phyloP scores from a whole-genome alignment of 129 eudicot species.

The Deinandra increscens region DNA sequence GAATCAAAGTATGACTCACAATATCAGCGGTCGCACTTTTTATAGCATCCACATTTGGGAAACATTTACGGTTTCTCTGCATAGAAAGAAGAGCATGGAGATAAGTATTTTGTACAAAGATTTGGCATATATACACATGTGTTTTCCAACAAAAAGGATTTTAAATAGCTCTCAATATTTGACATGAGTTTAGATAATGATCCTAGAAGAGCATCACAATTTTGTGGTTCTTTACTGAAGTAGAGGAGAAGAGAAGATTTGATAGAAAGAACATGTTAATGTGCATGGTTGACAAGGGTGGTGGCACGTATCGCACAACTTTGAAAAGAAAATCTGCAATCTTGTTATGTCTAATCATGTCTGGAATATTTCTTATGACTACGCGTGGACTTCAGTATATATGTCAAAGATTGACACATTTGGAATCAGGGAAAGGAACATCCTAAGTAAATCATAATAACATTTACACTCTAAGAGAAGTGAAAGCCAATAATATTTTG shows the following conservation, averaged over 20 bases:
- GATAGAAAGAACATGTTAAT: no score
- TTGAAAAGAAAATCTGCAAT: neutral
- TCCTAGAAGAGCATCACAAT: neutral
- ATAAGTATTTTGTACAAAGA: constrained; percentile 11
- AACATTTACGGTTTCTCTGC: constrained; percentile 87
- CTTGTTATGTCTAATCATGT: constrained; percentile 12
- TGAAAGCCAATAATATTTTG: neutral
- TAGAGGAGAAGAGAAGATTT: neutral
- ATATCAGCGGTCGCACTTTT: constrained; percentile 96
- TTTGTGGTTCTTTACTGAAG: neutral
- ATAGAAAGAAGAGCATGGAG: constrained; percentile 18
- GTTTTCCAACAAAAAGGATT: neutral
- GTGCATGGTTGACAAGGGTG: no score
- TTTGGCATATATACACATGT: constrained; percentile 2
- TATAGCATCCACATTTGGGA: constrained; percentile 84
- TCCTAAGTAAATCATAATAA: neutral
- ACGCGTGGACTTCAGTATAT: constrained; percentile 3
- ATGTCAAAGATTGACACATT: neutral
- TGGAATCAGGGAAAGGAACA: neutral
- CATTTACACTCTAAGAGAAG: neutral
- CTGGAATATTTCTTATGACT: neutral
- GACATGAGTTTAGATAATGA: constrained; percentile 1
- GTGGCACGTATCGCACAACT: neutral
- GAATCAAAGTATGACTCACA: constrained; percentile 48
- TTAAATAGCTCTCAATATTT: neutral